Percentiles rank a stretch among this genome's conserved stretches.
These are phyloP conservation scores for Tylopilus plumbeoviolaceoides DNA, from an alignment of 768 basidiomycete genomes.

Conservation along the genomic window DNA sequence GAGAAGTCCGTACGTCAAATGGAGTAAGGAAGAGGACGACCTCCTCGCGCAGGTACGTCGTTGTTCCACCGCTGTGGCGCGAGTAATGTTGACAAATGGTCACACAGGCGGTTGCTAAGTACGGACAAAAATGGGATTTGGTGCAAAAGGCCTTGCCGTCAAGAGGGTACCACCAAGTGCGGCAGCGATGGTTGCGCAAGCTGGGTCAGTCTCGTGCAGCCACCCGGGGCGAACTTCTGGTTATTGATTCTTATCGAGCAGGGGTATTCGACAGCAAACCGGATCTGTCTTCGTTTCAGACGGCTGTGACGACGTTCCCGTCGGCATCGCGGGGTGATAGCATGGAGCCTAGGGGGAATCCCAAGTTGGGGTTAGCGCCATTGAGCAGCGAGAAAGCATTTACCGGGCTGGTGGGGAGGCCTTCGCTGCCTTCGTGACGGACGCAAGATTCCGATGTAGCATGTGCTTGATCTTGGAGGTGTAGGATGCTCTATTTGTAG, in stretches of 20 bases:
- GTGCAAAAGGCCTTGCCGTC: slow-evolving; percentile 40
- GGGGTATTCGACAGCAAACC: slow-evolving; percentile 37
- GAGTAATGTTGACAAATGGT: neutral
- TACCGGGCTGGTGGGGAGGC: slow-evolving; percentile 22
- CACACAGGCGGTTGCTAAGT: slow-evolving; percentile 35
- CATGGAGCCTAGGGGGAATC: slow-evolving; percentile 31
- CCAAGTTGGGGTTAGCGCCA: slow-evolving; percentile 36
- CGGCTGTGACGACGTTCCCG: slow-evolving; percentile 16
- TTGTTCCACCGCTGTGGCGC: neutral
- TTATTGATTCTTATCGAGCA: slow-evolving; percentile 1
- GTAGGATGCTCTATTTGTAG: neutral
- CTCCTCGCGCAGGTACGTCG: slow-evolving; percentile 34
- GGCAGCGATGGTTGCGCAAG: slow-evolving; percentile 41
- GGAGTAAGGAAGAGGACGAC: slow-evolving; percentile 42
- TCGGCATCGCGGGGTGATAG: slow-evolving; percentile 11
- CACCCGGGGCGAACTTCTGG: neutral
- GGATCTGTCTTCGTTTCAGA: slow-evolving; percentile 33
- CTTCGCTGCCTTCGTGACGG: slow-evolving; percentile 18
- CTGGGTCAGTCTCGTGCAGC: slow-evolving; percentile 24
- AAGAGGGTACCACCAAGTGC: slow-evolving; percentile 41
- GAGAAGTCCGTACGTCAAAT: slow-evolving; percentile 39
- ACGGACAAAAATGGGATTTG: slow-evolving; percentile 38
- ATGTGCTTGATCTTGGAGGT: slow-evolving; percentile 11
- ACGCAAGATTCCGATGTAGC: neutral
- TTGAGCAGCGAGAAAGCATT: slow-evolving; percentile 34